Evolutionary conservation across 176 grass and related monocot genomes (phyloP).

Genomic region (Eleusine coracana): DNA sequence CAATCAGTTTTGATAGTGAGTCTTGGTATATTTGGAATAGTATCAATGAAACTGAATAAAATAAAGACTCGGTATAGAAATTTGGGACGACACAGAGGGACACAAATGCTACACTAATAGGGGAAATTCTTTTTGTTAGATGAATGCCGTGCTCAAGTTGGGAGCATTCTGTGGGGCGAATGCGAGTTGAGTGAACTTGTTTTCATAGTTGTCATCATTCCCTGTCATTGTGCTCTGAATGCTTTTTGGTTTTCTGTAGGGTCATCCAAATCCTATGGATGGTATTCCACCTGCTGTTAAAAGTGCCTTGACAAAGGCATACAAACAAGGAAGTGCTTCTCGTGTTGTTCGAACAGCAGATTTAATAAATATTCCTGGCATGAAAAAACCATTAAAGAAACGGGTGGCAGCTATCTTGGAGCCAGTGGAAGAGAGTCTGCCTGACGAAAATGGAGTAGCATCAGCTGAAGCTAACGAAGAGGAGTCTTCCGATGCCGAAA

Average conservation of each 20-base stretch:
- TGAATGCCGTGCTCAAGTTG: not conserved
- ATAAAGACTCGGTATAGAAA: not conserved
- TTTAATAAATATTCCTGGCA: slow-evolving; percentile 76
- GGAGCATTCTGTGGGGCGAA: slow-evolving; percentile 21
- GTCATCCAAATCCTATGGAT: slow-evolving; percentile 87
- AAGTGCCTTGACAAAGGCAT: slow-evolving; percentile 88
- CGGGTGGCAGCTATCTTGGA: slow-evolving; percentile 92
- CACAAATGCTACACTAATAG: slow-evolving; percentile 1
- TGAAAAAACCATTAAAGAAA: slow-evolving; percentile 94
- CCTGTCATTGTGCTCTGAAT: slow-evolving; percentile 5
- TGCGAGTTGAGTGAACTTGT: not conserved
- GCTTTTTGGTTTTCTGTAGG: slow-evolving; percentile 47
- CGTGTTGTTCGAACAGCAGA: slow-evolving; percentile 85
- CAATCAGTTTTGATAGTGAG: slow-evolving; percentile 21
- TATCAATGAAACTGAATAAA: not conserved
- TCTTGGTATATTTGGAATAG: not conserved
- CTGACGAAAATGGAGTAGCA: slow-evolving; percentile 75
- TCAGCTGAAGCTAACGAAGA: slow-evolving; percentile 71
- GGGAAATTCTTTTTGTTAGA: slow-evolving; percentile 1
- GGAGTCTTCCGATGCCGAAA: slow-evolving; percentile 73
- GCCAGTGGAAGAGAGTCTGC: slow-evolving; percentile 76
- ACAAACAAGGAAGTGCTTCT: slow-evolving; percentile 88
- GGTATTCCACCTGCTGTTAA: slow-evolving; percentile 89
- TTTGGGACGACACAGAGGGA: not conserved
- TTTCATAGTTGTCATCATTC: slow-evolving; percentile 21